Conservation (phyloP, 495 filamentous ascomycete genomes). For the Aspergillus conjunctus region DNA sequence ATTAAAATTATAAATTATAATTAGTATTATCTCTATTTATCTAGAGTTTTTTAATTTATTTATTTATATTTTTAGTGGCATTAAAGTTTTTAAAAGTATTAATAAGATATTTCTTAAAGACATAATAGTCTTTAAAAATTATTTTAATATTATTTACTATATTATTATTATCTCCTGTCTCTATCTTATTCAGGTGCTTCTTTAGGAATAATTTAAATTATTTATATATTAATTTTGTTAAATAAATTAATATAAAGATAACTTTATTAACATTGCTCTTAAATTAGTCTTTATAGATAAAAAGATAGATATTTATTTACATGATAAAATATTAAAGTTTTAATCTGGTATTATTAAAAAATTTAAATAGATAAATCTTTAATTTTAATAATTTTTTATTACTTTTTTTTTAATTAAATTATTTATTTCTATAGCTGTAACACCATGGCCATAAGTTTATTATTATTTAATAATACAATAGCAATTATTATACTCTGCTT, state of each 20-base stretch:
- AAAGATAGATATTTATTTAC: no score
- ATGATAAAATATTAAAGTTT: background rate
- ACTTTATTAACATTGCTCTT: background rate
- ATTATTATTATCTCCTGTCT: background rate
- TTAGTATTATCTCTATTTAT: background rate
- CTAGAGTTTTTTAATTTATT: background rate
- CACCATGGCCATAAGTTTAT: background rate
- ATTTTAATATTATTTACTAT: background rate
- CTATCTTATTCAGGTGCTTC: background rate
- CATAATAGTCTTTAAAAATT: background rate
- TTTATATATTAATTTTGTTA: background rate
- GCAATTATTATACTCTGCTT: no score
- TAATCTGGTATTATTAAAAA: background rate
- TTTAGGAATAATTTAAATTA: background rate
- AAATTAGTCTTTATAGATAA: no score
- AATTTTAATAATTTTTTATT: background rate
- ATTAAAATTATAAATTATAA: background rate
- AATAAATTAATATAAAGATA: background rate
- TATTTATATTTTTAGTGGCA: no score
- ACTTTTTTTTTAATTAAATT: background rate
- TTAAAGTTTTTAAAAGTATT: background rate
- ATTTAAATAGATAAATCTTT: background rate
- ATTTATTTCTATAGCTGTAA: background rate
- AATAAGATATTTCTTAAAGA: background rate
- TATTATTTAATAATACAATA: background rate